A percentile compares a stretch with the other conserved stretches of the same genome.
phyloP scores from a whole-genome alignment of 1,284 basidiomycete species.

The Ganoderma boninense region DNA sequence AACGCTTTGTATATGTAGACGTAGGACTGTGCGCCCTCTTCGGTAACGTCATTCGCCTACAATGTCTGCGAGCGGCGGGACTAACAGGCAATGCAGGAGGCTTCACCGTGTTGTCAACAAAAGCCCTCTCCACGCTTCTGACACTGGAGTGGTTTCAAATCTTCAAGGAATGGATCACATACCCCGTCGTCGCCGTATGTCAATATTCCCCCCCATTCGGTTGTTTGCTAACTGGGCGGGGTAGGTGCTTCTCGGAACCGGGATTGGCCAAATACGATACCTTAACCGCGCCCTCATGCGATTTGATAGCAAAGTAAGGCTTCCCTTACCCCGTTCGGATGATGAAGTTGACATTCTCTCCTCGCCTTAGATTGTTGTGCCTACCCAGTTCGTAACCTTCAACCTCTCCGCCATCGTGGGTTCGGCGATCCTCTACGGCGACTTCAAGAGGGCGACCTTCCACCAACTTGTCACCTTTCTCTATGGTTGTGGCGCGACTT shows the following conservation, averaged over 20 bases:
- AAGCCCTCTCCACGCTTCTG: slow-evolving; percentile 89
- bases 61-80: background rate
- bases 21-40: slow-evolving; percentile 90
- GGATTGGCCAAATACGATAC: slow-evolving; percentile 90
- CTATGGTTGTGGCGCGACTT: slow-evolving; percentile 85
- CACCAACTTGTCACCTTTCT: slow-evolving; percentile 88
- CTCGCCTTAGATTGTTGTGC: slow-evolving; percentile 79
- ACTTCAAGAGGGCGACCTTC: slow-evolving; percentile 85
- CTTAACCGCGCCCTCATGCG: slow-evolving; percentile 91
- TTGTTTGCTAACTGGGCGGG: slow-evolving; percentile 21
- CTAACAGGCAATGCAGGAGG: slow-evolving; percentile 63
- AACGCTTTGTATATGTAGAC: slow-evolving; percentile 83
- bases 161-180: slow-evolving; percentile 82
- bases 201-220: background rate
- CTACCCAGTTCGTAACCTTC: slow-evolving; percentile 94
- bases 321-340: background rate
- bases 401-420: slow-evolving; percentile 90
- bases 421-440: slow-evolving; percentile 92
- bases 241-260: slow-evolving; percentile 81
- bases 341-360: background rate
- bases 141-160: slow-evolving; percentile 79
- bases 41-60: slow-evolving; percentile 53
- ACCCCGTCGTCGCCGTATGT: slow-evolving; percentile 72
- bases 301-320: slow-evolving; percentile 83
- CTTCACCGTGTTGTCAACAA: slow-evolving; percentile 95